Evolutionary conservation across 192 early-diverging fungal species (phyloP), one percentile per base, ranked within the genome.

Genomic region (Gryganskiella cystojenkinii): DNA sequence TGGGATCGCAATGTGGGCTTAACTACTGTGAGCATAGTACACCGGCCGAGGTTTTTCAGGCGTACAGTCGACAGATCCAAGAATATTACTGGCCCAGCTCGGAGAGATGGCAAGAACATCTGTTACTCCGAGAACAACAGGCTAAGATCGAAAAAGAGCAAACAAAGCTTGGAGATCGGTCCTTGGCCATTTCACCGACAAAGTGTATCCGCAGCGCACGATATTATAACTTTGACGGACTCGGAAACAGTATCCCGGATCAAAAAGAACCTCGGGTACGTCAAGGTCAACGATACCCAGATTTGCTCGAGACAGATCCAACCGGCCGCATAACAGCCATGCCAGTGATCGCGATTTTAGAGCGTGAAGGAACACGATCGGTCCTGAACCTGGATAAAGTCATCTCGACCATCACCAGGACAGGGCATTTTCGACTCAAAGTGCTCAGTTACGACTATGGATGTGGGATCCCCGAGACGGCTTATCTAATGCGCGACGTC

Each of bases 1-100:
- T 67, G n/a, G 64, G 78, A 43, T 67, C 57, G 13, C 78, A 71
- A 34, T 80, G 78, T 53, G 59, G 47, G 19, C 28, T 71, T 53
- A 10, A n/a, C 17, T 80, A 71, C 47, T 80, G 68, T 34, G 78
- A 44, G 6, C 67, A 62, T 1, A 80, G 61, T 57, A 80, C 61
- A 17, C 78, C 78, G 2, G 25, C 59, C 27, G 69, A 80, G 43
- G n/a, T 70, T 8, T 67, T 71, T 27, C 15, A 61, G 20, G 15
- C 30, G 4, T 71, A 55, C 43, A 33, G 47, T 10, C 50, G 71
- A 2, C 31, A 67, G 25, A 24, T 80, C 46, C 5, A 27, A 5
- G 25, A 59, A 0, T 51, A 71, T n/a, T 71, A 64, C 52, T 71
- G 57, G 58, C 30, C 10, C 0, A 67, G 61, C 28, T 42, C 62